Percentiles rank a stretch among this genome's conserved stretches.
Evolutionary conservation across 2,329 filamentous ascomycete species (phyloP).

Genomic region (Cladosporium velox): DNA sequence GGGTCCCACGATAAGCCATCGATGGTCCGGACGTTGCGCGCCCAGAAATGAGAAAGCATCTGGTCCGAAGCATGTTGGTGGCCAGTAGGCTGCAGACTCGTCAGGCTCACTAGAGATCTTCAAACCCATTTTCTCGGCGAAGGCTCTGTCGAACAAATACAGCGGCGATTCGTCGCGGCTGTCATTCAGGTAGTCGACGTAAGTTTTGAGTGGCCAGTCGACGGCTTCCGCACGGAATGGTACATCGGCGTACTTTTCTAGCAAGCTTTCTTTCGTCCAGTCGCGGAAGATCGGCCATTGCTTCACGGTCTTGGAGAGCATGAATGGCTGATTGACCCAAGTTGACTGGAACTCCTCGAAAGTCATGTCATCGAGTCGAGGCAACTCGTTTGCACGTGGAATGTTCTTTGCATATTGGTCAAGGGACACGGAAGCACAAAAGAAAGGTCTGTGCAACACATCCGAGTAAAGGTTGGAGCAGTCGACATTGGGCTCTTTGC

Average conservation of each 20-base stretch:
- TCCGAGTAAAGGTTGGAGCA: constrained; percentile 87
- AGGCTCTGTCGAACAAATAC: constrained; percentile 87
- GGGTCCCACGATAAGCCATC: constrained; percentile 91
- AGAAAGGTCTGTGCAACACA: constrained; percentile 83
- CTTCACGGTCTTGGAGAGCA: constrained; percentile 79
- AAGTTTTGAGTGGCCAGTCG: constrained; percentile 83
- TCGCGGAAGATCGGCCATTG: constrained; percentile 74
- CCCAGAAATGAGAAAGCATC: constrained; percentile 82
- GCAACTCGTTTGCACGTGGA: constrained; percentile 71
- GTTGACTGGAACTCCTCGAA: constrained; percentile 70
- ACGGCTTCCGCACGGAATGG: constrained; percentile 89
- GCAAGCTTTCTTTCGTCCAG: constrained; percentile 72
- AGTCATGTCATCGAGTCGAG: constrained; percentile 67
- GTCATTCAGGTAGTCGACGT: constrained; percentile 77
- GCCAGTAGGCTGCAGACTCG: constrained; percentile 67
- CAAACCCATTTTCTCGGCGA: constrained; percentile 82
- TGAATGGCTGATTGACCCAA: constrained; percentile 82
- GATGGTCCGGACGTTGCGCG: constrained; percentile 76
- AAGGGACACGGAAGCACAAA: constrained; percentile 76
- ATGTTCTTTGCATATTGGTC: constrained; percentile 69
- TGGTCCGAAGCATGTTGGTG: constrained; percentile 78
- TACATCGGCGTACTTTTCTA: constrained; percentile 63
- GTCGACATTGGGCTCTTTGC: constrained; percentile 60
- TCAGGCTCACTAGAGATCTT: constrained; percentile 47
- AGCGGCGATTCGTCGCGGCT: constrained; percentile 84